Conservation (phyloP, 768 basidiomycete genomes). For the Peribolospora kevripleyi region DNA sequence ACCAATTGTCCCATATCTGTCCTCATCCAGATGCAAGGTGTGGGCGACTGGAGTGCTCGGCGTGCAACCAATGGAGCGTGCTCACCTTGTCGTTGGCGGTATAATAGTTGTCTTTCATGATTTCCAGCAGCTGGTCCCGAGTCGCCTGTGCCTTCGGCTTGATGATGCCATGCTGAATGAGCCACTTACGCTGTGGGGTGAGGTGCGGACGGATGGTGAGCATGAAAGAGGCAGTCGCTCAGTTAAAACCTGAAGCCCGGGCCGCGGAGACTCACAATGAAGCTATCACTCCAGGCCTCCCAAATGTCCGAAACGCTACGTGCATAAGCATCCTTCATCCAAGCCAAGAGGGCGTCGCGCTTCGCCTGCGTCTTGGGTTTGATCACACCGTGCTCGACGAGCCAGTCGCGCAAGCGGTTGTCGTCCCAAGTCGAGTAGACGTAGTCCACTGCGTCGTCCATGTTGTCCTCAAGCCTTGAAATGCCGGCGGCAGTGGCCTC, state of each 20-base stretch:
- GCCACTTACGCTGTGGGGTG: slow-evolving; percentile 45
- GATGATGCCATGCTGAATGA: slow-evolving; percentile 49
- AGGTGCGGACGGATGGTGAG: too few species aligned
- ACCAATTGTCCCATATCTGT: slow-evolving; percentile 9
- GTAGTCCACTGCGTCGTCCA: slow-evolving; percentile 63
- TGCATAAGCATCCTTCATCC: too few species aligned
- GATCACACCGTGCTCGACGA: slow-evolving; percentile 45
- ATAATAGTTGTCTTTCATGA: slow-evolving; percentile 6
- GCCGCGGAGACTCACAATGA: too few species aligned
- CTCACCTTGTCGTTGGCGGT: background rate
- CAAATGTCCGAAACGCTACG: too few species aligned
- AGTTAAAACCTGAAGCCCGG: too few species aligned
- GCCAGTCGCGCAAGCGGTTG: slow-evolving; percentile 49
- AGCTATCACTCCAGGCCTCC: too few species aligned
- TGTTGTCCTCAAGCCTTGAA: slow-evolving; percentile 3
- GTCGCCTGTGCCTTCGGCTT: slow-evolving; percentile 35
- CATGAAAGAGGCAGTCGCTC: too few species aligned
- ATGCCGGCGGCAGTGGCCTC: background rate
- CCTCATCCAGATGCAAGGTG: slow-evolving; percentile 5
- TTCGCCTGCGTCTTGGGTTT: slow-evolving; percentile 21
- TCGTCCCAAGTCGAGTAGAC: slow-evolving; percentile 73
- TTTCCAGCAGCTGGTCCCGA: slow-evolving; percentile 10
- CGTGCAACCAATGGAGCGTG: background rate
- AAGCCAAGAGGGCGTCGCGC: background rate
- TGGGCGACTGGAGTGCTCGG: background rate